Evolutionary conservation across 192 early-diverging fungal species (phyloP).

Genomic region (Coemansia sp.): DNA sequence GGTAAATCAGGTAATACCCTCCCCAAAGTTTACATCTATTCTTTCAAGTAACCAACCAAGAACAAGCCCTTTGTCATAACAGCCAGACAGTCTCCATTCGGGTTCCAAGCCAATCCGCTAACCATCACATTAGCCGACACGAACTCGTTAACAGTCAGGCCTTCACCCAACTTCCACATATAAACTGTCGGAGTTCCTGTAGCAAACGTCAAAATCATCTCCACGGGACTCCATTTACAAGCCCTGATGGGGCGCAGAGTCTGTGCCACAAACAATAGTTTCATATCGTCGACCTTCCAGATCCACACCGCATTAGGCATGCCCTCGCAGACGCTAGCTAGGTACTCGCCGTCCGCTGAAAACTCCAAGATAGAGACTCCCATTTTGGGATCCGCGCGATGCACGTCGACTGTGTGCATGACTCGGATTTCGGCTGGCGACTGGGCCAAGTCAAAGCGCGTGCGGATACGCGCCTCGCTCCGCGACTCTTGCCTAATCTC

Average conservation of each 20-base stretch:
- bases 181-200: constrained; percentile 38
- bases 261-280: constrained; percentile 35
- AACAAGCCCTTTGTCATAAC: constrained; percentile 45
- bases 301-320: constrained; percentile 51
- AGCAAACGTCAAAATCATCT: constrained; percentile 31
- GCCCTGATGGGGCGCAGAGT: constrained; percentile 31
- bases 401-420: constrained; percentile 23
- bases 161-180: constrained; percentile 45
- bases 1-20: background rate
- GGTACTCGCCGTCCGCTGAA: constrained; percentile 37
- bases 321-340: constrained; percentile 28
- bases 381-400: constrained; percentile 14
- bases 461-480: constrained; percentile 15
- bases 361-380: constrained; percentile 24
- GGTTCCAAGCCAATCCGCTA: constrained; percentile 33
- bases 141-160: constrained; percentile 37
- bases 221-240: constrained; percentile 48
- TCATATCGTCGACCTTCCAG: constrained; percentile 36
- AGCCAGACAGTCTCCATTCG: constrained; percentile 39
- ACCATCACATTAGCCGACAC: constrained; percentile 24
- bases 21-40: background rate
- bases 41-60: constrained; percentile 31
- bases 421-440: constrained; percentile 18
- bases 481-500: constrained; percentile 28
- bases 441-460: constrained; percentile 30